phyloP scores from a whole-genome alignment of 108 stramenopile genomes.

The Cylindrotheca closterium region DNA sequence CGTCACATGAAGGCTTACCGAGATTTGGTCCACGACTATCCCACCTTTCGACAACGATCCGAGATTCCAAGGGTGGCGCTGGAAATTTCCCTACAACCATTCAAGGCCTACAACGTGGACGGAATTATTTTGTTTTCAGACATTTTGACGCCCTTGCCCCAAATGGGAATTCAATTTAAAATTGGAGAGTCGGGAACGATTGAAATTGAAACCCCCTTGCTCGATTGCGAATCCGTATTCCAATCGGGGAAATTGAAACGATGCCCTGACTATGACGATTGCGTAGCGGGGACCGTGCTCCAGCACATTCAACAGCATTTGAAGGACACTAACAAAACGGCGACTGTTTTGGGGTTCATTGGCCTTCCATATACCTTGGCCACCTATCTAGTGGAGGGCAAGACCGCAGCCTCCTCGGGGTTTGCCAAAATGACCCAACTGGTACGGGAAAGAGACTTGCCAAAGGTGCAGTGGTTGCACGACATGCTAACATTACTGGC shows the following conservation, averaged over 20 bases:
- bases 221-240: conserved; percentile 48
- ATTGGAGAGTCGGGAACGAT: conserved; percentile 47
- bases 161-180: conserved; percentile 90
- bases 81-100: conserved; percentile 90
- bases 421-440: conserved; percentile 18
- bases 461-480: conserved; percentile 47
- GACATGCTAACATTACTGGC: conserved; percentile 45
- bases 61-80: conserved; percentile 90
- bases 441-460: conserved; percentile 4
- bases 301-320: conserved; percentile 1
- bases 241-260: conserved; percentile 24
- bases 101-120: conserved; percentile 77
- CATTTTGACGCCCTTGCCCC: conserved; percentile 91
- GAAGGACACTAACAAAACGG: background rate
- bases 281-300: conserved; percentile 11
- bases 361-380: conserved; percentile 80
- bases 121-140: conserved; percentile 93
- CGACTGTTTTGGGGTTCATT: conserved; percentile 74
- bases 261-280: background rate
- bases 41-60: conserved; percentile 83
- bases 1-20: conserved; percentile 91
- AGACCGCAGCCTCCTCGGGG: conserved; percentile 20
- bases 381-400: conserved; percentile 72
- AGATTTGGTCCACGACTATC: conserved; percentile 79
- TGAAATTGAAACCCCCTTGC: conserved; percentile 45